phyloP scores from a whole-genome alignment of 345 rosid species.

The Abelmoschus esculentus region DNA sequence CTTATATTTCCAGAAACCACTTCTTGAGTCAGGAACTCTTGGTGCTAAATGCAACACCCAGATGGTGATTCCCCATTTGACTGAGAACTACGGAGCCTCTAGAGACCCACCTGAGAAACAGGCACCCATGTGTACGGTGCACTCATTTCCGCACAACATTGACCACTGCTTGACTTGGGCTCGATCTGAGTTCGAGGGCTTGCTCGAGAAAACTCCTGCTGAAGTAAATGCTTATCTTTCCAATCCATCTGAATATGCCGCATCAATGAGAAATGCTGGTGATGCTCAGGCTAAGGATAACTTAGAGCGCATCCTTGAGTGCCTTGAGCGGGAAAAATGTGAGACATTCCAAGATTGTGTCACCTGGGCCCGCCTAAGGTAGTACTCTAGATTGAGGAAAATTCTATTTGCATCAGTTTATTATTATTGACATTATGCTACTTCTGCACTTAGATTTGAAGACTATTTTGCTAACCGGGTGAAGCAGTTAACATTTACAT shows the following conservation, averaged over 20 bases:
- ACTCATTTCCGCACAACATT: constrained; percentile 6
- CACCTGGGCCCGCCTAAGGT: constrained; percentile 9
- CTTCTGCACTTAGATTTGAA: not conserved
- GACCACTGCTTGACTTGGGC: constrained; percentile 13
- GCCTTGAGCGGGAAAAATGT: not conserved
- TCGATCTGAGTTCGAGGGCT: constrained; percentile 11
- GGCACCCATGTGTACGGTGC: constrained; percentile 7
- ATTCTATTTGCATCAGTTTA: not conserved
- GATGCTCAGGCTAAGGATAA: constrained; percentile 11
- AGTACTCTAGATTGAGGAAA: not conserved
- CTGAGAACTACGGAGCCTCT: constrained; percentile 10
- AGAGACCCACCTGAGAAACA: constrained; percentile 10
- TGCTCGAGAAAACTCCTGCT: constrained; percentile 9
- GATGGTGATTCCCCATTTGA: constrained; percentile 5
- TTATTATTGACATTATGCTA: not conserved
- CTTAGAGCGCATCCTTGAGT: constrained; percentile 7
- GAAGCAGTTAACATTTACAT: constrained; percentile 5
- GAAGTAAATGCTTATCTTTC: constrained; percentile 10
- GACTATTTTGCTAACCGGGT: constrained; percentile 7
- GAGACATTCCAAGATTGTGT: constrained; percentile 3
- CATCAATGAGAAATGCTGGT: not conserved
- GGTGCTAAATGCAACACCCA: constrained; percentile 13
- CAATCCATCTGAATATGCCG: not conserved
- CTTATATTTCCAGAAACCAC: constrained; percentile 2
- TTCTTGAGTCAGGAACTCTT: constrained; percentile 7